A percentile compares a stretch with the other conserved stretches of the same genome.
Conservation (phyloP, 257 asterid genomes). For the Henckelia pumila region DNA sequence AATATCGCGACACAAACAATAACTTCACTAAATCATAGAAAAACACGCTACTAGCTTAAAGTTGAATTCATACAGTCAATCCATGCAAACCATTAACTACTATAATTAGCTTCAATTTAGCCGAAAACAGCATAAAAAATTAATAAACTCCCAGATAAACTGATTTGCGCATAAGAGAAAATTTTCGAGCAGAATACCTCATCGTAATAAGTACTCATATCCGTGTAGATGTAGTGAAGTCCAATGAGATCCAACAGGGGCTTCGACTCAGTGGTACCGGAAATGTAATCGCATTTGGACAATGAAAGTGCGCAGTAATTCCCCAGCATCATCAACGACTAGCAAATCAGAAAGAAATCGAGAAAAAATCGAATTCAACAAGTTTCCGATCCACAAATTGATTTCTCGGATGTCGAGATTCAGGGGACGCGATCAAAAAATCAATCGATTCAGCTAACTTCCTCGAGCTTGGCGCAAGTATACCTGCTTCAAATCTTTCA, state of each 20-base stretch:
- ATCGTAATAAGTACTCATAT: slow-evolving; percentile 49
- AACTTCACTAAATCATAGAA: background rate
- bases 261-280: slow-evolving; percentile 36
- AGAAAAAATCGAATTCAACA: slow-evolving; percentile 18
- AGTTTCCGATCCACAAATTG: background rate
- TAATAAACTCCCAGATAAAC: background rate
- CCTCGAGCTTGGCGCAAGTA: slow-evolving; percentile 1
- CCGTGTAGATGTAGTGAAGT: slow-evolving; percentile 56
- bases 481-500: slow-evolving; percentile 88
- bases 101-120: background rate
- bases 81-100: background rate
- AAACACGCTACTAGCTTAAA: slow-evolving; percentile 3
- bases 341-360: slow-evolving; percentile 2
- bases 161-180: background rate
- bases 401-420: background rate
- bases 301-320: slow-evolving; percentile 64
- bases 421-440: background rate
- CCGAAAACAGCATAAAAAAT: background rate
- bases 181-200: slow-evolving; percentile 43
- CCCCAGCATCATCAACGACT: slow-evolving; percentile 87
- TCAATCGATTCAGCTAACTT: slow-evolving; percentile 4
- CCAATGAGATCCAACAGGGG: slow-evolving; percentile 78
- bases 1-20: background rate
- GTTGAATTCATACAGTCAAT: slow-evolving; percentile 11
- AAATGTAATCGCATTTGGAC: slow-evolving; percentile 26